These are phyloP conservation scores for Nematocida homosporus DNA, from an alignment of 371 early-diverging fungal species.

Conservation along the genomic window DNA sequence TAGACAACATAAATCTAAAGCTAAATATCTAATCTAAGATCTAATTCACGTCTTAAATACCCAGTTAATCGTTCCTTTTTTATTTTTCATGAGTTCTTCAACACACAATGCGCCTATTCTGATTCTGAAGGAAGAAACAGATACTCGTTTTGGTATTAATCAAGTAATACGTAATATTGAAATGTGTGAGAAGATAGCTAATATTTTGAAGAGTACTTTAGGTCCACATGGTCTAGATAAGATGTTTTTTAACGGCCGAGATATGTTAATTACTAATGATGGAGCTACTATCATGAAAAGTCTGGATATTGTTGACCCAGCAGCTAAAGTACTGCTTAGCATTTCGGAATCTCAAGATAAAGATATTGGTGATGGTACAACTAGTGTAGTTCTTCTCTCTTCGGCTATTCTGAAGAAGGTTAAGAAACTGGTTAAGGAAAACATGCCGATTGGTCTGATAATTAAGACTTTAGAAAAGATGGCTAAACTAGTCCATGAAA, in stretches of 20 bases:
- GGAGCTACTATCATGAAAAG: slow-evolving; percentile 98
- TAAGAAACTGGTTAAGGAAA: slow-evolving; percentile 85
- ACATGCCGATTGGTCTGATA: slow-evolving; percentile 83
- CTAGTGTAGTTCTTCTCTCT: slow-evolving; percentile 92
- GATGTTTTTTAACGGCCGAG: slow-evolving; percentile 88
- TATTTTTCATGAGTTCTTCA: slow-evolving; percentile 34
- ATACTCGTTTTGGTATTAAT: slow-evolving; percentile 91
- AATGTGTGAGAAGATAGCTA: slow-evolving; percentile 85
- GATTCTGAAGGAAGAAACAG: slow-evolving; percentile 79
- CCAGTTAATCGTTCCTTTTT: no score
- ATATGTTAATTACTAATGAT: slow-evolving; percentile 96
- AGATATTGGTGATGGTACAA: slow-evolving; percentile 99
- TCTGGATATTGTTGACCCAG: slow-evolving; percentile 94
- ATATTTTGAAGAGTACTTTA: slow-evolving; percentile 88
- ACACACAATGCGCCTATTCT: slow-evolving; percentile 55
- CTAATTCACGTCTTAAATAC: no score
- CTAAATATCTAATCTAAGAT: no score
- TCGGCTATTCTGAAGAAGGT: slow-evolving; percentile 88
- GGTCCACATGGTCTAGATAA: slow-evolving; percentile 99
- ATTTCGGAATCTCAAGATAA: slow-evolving; percentile 97
- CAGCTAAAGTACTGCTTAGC: slow-evolving; percentile 89
- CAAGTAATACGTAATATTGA: slow-evolving; percentile 95
- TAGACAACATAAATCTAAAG: background rate
- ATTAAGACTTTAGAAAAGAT: slow-evolving; percentile 85
- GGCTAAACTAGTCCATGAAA: slow-evolving; percentile 51